A percentile compares a stretch with the other conserved stretches of the same genome.
These are phyloP conservation scores for Rhododendron mucronatum DNA, from an alignment of 148 eudicot species.

Conservation along the genomic window DNA sequence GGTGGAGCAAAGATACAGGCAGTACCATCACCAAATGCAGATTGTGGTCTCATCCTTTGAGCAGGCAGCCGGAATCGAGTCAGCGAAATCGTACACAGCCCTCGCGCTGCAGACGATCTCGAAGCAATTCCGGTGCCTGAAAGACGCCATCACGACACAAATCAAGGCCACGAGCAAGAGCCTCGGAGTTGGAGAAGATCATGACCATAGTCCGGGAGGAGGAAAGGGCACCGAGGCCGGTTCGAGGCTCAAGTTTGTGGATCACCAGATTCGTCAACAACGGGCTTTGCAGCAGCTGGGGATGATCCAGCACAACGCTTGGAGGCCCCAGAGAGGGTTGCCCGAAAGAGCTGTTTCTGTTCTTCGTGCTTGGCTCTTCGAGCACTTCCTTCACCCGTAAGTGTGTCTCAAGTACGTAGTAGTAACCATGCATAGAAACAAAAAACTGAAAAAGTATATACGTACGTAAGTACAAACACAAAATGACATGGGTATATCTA, in stretches of 20 bases:
- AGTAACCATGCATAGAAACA: too few relatives aligned
- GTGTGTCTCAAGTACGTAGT: not conserved
- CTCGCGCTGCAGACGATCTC: constrained; percentile 75
- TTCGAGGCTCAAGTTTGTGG: constrained; percentile 65
- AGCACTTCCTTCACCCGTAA: constrained; percentile 92
- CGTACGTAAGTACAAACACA: too few relatives aligned
- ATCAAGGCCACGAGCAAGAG: constrained; percentile 40
- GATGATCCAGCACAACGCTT: constrained; percentile 78
- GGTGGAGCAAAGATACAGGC: constrained; percentile 85
- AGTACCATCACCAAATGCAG: constrained; percentile 83
- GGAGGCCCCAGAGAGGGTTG: constrained; percentile 93
- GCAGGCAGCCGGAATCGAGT: constrained; percentile 64
- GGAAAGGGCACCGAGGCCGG: constrained; percentile 39
- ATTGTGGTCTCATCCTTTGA: constrained; percentile 68
- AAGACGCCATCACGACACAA: constrained; percentile 58
- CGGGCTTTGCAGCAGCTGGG: constrained; percentile 74
- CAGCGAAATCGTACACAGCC: constrained; percentile 75
- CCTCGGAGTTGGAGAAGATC: constrained; percentile 65
- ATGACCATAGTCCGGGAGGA: constrained; percentile 31
- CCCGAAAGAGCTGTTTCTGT: constrained; percentile 93
- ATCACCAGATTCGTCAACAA: constrained; percentile 75
- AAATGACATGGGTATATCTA: too few relatives aligned
- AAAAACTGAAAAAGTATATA: too few relatives aligned
- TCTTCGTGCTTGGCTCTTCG: constrained; percentile 95
- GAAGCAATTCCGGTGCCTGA: constrained; percentile 71